Base-by-base conservation (phyloP, 2,329 filamentous ascomycete species). In the Alternaria arborescens region DNA sequence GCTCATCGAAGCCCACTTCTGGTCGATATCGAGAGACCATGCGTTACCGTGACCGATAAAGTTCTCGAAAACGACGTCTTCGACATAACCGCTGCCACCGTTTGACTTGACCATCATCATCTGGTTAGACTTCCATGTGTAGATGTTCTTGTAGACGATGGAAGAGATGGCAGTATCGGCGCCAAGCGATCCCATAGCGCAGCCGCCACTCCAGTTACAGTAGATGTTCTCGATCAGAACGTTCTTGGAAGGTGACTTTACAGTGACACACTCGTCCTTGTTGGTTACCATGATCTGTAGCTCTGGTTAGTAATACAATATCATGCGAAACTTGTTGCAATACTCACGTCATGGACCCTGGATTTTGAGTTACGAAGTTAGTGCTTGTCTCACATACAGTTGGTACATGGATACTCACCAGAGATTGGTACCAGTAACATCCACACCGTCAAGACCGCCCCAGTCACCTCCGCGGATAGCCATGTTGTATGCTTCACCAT, bases 91-190 rank as follows among this genome's bases (percentile, higher is more conserved):
- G 58, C 72, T 80, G 38, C 87, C 87, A 42, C 87, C 87, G 67
- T 87, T 85, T 54, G 82, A 84, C 75, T 88, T 89, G 79, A 88
- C 83, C 85, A 87, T 86, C 75, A 84, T 83, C 86, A 88, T 88
- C 69, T 88, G 85, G 79, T 88, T 88, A 10, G 83, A 84, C n/a
- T 81, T 78, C 76, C 81, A 82, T 30, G 86, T 87, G 78, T 88
- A 88, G 62, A 88, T 71, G 69, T 88, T 86, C 66, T 79, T 77
- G 77, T 88, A 88, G 28, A 78, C 72, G 60, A 88, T 80, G 60
- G 85, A 77, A 40, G 82, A 82, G 70, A 88, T 84, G 60, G 83
- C 79, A 58, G 76, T 84, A 58, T 81, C 80, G 12, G 77, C 73
- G 6, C 80, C 82, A 3, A 89, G 79, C 4, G 84, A 87, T 36